Evolutionary conservation across 1,139 yeast species (phyloP), one percentile per base, ranked within the genome.

Genomic region (Nakaseomyces glabratus): DNA sequence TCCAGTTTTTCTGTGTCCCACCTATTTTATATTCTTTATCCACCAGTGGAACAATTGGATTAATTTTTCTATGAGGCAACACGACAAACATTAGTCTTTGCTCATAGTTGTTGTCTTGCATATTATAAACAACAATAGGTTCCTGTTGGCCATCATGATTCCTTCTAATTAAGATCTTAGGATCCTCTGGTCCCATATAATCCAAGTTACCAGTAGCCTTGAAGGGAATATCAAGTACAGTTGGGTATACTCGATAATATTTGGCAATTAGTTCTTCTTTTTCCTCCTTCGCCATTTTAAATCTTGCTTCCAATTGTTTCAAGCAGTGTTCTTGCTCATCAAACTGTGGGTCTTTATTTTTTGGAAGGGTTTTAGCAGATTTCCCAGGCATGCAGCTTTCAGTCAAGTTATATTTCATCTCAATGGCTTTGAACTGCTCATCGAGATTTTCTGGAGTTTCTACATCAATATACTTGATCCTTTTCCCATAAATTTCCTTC

Each of bases 151-250:
- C 20, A 16, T 31, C 20, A 22, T 58, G 59, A 28, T 43, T 59
- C 23, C 44, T 51, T 8, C 61, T 51, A 24, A 58, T 36, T 9
- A 64, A 44, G 14, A 68, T 51, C 35, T 71, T 52, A 4, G 73
- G 73, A 44, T 68, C 72, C 44, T 68, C 72, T 1, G 73, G 69
- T 0, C 72, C 71, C 37, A 55, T 59, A 40, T 51, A 58, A 29
- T 47, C 50, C 6, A 10, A 4, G 7, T 26, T 3, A 1, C 51
- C 35, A n/a, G 26, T 31, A 12, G 37, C 23, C 4, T 28, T 34
- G 33, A 41, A 39, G 2, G 37, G 42, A 9, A 39, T 33, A 6
- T 41, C 31, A n/a, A 39, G 15, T 5, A 41, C 29, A 9, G 38
- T 35, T 11, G 44, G 44, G 20, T 38, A 41, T 7, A 37, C 37